phyloP scores from a whole-genome alignment of 2,329 filamentous ascomycete genomes.

The Colletotrichum sp. region DNA sequence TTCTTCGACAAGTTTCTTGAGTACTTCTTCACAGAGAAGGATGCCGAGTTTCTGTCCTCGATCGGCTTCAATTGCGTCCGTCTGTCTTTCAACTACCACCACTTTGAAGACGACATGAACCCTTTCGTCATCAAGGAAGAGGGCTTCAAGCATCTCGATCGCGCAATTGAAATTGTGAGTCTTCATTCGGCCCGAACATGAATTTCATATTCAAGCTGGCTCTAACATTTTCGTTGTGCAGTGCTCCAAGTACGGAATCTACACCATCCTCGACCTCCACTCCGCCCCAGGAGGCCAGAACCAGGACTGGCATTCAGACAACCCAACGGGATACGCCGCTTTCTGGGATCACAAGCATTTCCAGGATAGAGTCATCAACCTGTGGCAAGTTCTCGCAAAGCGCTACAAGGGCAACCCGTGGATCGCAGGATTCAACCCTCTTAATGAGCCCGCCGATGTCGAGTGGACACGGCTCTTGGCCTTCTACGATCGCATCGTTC shows the following conservation, averaged over 20 bases:
- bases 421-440: slow-evolving; percentile 45
- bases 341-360: slow-evolving; percentile 54
- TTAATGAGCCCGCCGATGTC: slow-evolving; percentile 25
- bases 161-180: slow-evolving; percentile 45
- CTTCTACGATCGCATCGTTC: slow-evolving; percentile 41
- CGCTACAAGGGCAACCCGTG: slow-evolving; percentile 47
- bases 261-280: slow-evolving; percentile 50
- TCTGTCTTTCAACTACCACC: slow-evolving; percentile 65
- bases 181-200: no score
- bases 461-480: slow-evolving; percentile 35
- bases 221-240: not conserved
- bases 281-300: slow-evolving; percentile 51
- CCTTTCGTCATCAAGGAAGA: slow-evolving; percentile 50
- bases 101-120: slow-evolving; percentile 59
- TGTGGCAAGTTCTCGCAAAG: slow-evolving; percentile 47
- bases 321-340: slow-evolving; percentile 38
- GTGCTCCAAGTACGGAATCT: slow-evolving; percentile 46
- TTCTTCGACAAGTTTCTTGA: slow-evolving; percentile 64
- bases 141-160: slow-evolving; percentile 55
- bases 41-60: slow-evolving; percentile 62
- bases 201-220: no score
- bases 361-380: slow-evolving; percentile 48
- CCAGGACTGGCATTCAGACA: slow-evolving; percentile 52
- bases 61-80: slow-evolving; percentile 63
- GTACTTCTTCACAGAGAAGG: slow-evolving; percentile 64